Conservation (phyloP, 2,329 filamentous ascomycete species). For the Sporothrix humicola region DNA sequence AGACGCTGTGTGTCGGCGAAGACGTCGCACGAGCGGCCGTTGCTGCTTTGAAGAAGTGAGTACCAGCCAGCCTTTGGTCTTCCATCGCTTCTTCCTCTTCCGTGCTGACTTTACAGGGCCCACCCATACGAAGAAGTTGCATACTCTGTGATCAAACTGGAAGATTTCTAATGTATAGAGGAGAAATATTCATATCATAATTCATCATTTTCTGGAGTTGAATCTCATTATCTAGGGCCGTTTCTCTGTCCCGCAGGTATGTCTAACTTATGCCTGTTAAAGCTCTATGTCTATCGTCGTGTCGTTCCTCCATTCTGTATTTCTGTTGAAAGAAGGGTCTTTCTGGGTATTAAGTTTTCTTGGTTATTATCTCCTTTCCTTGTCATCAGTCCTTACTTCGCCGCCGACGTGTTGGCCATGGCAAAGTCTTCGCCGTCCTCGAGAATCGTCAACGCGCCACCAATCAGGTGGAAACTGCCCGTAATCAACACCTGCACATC, state of each 20-base stretch:
- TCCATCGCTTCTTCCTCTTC: neutral
- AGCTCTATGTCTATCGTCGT: conserved; percentile 15
- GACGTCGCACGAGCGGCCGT: conserved; percentile 63
- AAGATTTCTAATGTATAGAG: conserved; percentile 49
- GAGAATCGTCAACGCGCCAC: conserved; percentile 46
- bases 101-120: conserved; percentile 44
- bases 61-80: neutral
- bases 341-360: neutral
- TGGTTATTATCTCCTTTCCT: neutral
- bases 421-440: conserved; percentile 37
- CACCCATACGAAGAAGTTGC: conserved; percentile 61
- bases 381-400: neutral
- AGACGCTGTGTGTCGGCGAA: conserved; percentile 66
- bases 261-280: neutral
- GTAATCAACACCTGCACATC: conserved; percentile 49
- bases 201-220: conserved; percentile 22
- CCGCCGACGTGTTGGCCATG: conserved; percentile 27
- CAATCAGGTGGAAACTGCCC: conserved; percentile 56
- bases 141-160: conserved; percentile 56
- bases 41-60: conserved; percentile 67
- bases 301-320: neutral
- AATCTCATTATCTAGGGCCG: conserved; percentile 17
- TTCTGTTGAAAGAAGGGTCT: neutral
- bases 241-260: neutral
- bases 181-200: neutral